These are phyloP conservation scores for Nakazawaea ambrosiae DNA, from an alignment of 805 yeast species.

Conservation along the genomic window DNA sequence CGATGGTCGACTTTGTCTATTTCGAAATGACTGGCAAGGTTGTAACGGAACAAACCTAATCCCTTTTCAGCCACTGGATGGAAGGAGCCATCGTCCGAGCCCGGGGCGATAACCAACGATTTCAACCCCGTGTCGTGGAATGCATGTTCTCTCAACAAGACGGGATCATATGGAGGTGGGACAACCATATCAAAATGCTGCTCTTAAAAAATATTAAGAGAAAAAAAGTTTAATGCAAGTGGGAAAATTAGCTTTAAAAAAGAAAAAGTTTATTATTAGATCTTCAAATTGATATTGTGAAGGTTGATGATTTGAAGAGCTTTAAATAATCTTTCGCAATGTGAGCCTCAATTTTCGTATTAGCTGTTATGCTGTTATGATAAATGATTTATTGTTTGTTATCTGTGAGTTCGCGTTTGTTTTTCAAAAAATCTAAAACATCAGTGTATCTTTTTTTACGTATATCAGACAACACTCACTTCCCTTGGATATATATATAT, in stretches of 20 bases:
- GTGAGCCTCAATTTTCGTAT: no score
- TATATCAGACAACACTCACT: no score
- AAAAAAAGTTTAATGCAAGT: background rate
- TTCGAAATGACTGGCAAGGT: conserved; percentile 10
- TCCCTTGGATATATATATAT: background rate
- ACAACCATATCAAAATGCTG: conserved; percentile 18
- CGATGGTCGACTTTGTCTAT: background rate
- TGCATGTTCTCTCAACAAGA: conserved; percentile 26
- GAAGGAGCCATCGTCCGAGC: conserved; percentile 17
- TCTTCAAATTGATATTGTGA: background rate
- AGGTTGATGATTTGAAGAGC: no score
- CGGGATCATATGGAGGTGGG: conserved; percentile 25
- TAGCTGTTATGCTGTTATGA: no score
- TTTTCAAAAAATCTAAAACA: no score
- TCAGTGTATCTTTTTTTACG: no score
- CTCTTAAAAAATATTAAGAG: background rate
- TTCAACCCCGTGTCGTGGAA: conserved; percentile 20
- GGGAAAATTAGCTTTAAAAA: background rate
- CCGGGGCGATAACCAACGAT: conserved; percentile 22
- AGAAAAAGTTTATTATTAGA: background rate
- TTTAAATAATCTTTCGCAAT: no score
- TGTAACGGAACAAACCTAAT: conserved; percentile 22
- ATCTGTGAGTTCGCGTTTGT: no score
- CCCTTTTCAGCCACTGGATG: conserved; percentile 23
- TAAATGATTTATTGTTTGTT: no score